phyloP scores from a whole-genome alignment of 345 rosid species.

The Lumnitzera littorea region DNA sequence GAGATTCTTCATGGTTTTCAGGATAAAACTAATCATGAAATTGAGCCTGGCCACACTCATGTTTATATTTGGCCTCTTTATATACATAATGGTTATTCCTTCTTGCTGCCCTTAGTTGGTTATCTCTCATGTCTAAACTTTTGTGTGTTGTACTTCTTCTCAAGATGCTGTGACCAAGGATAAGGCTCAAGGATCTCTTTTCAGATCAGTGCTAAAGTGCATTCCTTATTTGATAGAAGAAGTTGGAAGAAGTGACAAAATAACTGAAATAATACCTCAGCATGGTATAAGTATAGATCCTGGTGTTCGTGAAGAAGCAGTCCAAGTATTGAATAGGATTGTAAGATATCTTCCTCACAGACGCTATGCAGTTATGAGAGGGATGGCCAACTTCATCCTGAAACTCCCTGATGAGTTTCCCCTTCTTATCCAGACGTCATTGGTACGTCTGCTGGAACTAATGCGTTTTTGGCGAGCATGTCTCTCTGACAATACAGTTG shows the following conservation, averaged over 20 bases:
- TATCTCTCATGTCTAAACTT: too few relatives aligned
- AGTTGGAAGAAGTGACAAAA: slow-evolving; percentile 96
- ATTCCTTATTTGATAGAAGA: slow-evolving; percentile 94
- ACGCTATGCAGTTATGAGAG: slow-evolving; percentile 95
- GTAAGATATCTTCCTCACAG: slow-evolving; percentile 89
- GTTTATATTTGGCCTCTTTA: too few relatives aligned
- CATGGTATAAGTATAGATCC: slow-evolving; percentile 99
- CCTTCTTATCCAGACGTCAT: slow-evolving; percentile 92
- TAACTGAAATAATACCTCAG: slow-evolving; percentile 96
- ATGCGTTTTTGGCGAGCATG: slow-evolving; percentile 99
- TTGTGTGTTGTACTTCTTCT: slow-evolving; percentile 10
- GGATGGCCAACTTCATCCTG: slow-evolving; percentile 93
- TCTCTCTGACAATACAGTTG: slow-evolving; percentile 61
- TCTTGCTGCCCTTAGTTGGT: too few relatives aligned
- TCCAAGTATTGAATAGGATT: slow-evolving; percentile 85
- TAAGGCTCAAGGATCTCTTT: slow-evolving; percentile 93
- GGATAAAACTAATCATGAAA: too few relatives aligned
- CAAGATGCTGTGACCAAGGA: slow-evolving; percentile 95
- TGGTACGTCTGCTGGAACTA: slow-evolving; percentile 89
- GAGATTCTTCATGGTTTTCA: too few relatives aligned
- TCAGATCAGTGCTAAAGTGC: slow-evolving; percentile 89
- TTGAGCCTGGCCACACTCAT: too few relatives aligned
- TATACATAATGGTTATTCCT: too few relatives aligned
- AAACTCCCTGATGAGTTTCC: slow-evolving; percentile 97
- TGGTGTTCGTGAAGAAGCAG: slow-evolving; percentile 99